Conservation (phyloP, 352 stramenopile species). For the Pythium sp. region DNA sequence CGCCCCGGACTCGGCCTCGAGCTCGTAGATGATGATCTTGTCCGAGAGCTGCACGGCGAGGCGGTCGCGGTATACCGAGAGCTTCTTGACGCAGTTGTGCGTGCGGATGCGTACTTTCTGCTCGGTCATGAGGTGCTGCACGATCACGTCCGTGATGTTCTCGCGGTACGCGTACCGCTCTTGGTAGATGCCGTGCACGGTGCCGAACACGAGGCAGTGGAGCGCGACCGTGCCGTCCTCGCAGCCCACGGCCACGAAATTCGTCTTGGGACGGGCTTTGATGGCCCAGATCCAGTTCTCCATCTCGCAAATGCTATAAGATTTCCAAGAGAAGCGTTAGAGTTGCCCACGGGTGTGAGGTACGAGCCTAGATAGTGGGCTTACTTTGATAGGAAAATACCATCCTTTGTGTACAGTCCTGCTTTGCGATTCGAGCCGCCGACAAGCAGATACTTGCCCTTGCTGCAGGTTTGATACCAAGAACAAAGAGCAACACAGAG, state of each 20-base stretch:
- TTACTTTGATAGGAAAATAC: conserved; percentile 68
- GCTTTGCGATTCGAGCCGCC: conserved; percentile 86
- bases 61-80: conserved; percentile 91
- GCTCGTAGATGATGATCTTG: conserved; percentile 94
- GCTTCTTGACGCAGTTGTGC: conserved; percentile 93
- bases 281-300: conserved; percentile 93
- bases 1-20: conserved; percentile 53
- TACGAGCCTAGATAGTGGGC: neutral
- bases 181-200: conserved; percentile 91
- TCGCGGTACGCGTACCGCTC: conserved; percentile 94
- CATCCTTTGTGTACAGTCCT: conserved; percentile 87
- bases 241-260: conserved; percentile 82
- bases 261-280: conserved; percentile 78
- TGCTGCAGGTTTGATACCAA: conserved; percentile 29
- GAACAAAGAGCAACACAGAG: neutral
- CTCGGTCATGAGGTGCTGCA: conserved; percentile 94
- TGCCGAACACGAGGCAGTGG: conserved; percentile 89
- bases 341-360: neutral
- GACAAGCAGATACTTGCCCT: conserved; percentile 91
- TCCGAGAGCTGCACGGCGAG: conserved; percentile 93
- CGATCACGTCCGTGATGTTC: conserved; percentile 94
- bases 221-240: conserved; percentile 85
- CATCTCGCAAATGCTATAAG: conserved; percentile 68
- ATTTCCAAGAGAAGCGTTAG: neutral
- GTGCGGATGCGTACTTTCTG: conserved; percentile 95